Evolutionary conservation across 768 basidiomycete genomes (phyloP).

Genomic region (Hydnomerulius pinastri): DNA sequence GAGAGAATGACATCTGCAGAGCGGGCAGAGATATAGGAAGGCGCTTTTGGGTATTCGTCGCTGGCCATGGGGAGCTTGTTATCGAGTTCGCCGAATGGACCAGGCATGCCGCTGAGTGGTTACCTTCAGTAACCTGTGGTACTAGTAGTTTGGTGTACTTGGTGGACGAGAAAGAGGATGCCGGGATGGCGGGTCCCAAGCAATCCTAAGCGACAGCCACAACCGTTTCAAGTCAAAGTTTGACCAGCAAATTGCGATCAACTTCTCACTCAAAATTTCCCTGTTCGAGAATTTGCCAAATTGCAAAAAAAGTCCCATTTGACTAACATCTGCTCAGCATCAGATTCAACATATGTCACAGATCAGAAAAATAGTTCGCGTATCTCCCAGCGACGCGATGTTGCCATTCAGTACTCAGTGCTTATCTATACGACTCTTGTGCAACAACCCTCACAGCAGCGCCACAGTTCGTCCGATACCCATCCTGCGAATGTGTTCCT

Average conservation of each 20-base stretch:
- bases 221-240: conserved; percentile 1
- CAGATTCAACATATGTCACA: no score
- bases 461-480: neutral
- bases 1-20: conserved; percentile 92
- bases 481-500: neutral
- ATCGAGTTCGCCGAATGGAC: conserved; percentile 41
- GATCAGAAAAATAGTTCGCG: neutral
- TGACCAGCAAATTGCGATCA: conserved; percentile 1
- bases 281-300: neutral
- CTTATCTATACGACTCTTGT: no score
- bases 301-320: neutral
- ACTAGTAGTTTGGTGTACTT: neutral
- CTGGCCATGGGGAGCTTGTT: conserved; percentile 11
- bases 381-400: no score
- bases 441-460: no score
- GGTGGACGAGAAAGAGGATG: conserved; percentile 13
- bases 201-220: neutral
- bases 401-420: no score
- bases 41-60: conserved; percentile 40
- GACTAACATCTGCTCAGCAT: no score
- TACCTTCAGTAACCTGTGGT: no score
- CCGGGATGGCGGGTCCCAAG: conserved; percentile 4
- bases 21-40: conserved; percentile 76
- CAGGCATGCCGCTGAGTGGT: conserved; percentile 44
- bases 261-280: conserved; percentile 6